Evolutionary conservation across 163 green algal species (phyloP).

Genomic region (Chlamydomonas reinhardtii): DNA sequence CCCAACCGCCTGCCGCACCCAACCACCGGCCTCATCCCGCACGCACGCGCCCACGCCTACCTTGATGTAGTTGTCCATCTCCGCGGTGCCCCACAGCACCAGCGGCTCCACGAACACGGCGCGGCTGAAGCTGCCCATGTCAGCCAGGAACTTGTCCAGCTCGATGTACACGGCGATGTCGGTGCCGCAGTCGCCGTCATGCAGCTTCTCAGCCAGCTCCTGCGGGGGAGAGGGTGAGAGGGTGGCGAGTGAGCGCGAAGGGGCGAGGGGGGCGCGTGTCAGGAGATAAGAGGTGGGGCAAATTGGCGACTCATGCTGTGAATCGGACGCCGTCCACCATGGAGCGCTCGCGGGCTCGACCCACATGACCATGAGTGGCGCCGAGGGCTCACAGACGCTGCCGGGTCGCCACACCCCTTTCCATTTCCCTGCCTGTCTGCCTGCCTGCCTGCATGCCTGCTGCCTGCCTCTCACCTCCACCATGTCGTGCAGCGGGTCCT

Average conservation of each 20-base stretch:
- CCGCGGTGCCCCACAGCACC: slow-evolving; percentile 26
- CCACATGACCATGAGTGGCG: no score
- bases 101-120: slow-evolving; percentile 41
- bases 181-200: slow-evolving; percentile 4
- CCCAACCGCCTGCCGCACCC: no score
- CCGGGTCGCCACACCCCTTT: no score
- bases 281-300: no score
- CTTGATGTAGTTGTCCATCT: slow-evolving; percentile 19
- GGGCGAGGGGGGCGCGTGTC: no score
- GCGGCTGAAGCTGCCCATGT: not conserved
- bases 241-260: no score
- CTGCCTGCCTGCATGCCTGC: no score
- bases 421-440: no score
- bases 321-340: no score
- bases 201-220: not conserved
- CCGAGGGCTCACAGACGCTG: no score
- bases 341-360: no score
- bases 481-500: not conserved
- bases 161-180: slow-evolving; percentile 21
- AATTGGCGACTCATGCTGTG: no score
- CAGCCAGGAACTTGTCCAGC: slow-evolving; percentile 8
- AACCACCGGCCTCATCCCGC: not conserved
- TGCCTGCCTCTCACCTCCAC: slow-evolving; percentile 12
- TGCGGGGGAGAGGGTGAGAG: not conserved
- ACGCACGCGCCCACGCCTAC: not conserved